Evolutionary conservation across 805 yeast genomes (phyloP).

Genomic region (Yarrowia phangngaensis): DNA sequence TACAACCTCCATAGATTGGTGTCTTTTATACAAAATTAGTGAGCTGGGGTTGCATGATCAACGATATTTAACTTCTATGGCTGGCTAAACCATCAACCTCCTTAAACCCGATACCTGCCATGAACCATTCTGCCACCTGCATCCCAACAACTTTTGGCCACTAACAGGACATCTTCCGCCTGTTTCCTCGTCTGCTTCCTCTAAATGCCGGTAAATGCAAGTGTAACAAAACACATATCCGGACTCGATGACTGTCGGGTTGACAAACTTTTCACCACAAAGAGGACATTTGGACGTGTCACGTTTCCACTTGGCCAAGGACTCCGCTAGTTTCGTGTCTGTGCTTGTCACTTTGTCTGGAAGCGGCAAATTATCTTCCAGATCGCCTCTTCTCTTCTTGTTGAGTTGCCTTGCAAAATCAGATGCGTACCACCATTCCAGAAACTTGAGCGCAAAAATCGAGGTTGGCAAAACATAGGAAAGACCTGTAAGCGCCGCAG

Average conservation of each 20-base stretch:
- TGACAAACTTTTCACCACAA: slow-evolving; percentile 59
- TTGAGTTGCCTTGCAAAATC: slow-evolving; percentile 61
- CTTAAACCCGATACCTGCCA: slow-evolving; percentile 78
- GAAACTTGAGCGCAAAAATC: slow-evolving; percentile 72
- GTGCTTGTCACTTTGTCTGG: slow-evolving; percentile 31
- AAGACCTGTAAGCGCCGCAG: slow-evolving; percentile 31
- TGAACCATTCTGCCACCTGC: slow-evolving; percentile 57
- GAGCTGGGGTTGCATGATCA: no score
- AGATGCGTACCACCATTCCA: slow-evolving; percentile 90
- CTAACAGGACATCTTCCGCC: slow-evolving; percentile 85
- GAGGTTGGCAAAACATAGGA: slow-evolving; percentile 67
- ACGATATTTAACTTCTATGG: no score
- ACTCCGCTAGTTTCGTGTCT: slow-evolving; percentile 26
- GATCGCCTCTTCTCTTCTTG: slow-evolving; percentile 40
- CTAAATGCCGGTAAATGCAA: slow-evolving; percentile 67
- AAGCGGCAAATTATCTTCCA: slow-evolving; percentile 32
- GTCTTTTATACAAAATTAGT: no score
- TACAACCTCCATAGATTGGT: no score
- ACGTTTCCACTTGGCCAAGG: slow-evolving; percentile 35
- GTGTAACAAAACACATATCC: slow-evolving; percentile 88
- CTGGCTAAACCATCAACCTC: slow-evolving; percentile 65
- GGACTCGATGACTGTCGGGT: slow-evolving; percentile 86
- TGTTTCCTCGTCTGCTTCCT: slow-evolving; percentile 45
- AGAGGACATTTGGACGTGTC: slow-evolving; percentile 41
- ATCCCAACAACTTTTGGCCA: slow-evolving; percentile 65